Evolutionary conservation across 106 monocot species (phyloP), one percentile per base, ranked within the genome.

Genomic region (Dendrobium nobile): DNA sequence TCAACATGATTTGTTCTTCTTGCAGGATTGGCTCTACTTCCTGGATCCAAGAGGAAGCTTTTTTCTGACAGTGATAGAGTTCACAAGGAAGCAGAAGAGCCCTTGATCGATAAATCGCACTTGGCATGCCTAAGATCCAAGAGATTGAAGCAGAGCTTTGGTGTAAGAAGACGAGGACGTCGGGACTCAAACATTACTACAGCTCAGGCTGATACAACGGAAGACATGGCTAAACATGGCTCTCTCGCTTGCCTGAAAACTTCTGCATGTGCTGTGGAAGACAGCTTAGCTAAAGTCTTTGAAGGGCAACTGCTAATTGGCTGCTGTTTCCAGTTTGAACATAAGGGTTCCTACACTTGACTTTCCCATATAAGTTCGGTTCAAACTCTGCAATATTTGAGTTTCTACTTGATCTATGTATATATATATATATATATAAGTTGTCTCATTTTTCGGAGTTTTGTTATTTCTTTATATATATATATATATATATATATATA

Each of bases 21-120:
- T 81, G 16, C 80, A 93, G 93, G 91, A 80, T 75, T 91, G 68
- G 86, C 91, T 79, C 75, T 86, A 72, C 78, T 87, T 76, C 87
- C 88, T 78, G 91, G 91, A 24, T 91, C 87, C 5, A 93, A 93
- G 82, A 91, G 93, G 80, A 93, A 89, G 73, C 80, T 20, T 75
- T 40, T 47, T 68, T 6, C 20, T 3, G 79, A 79, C n/a, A 40
- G 22, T 77, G 84, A 45, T 77, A 67, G 48, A n/a, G 33, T 9
- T 31, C 33, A 31, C 13, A 70, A 15, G 22, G 11, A 70, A 4
- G 7, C 2, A 1, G 67, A 70, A 28, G 31, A 15, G 70, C 4
- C 70, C 3, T 70, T 37, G 37, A 15, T 70, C 27, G 24, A 70
- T 70, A 70, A 65, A 65, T 33, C 20, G 40, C 77, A 48, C 1